Percentiles rank a stretch among this genome's conserved stretches.
Evolutionary conservation across 257 asterid genomes (phyloP).

Genomic region (Solanum rostratum): DNA sequence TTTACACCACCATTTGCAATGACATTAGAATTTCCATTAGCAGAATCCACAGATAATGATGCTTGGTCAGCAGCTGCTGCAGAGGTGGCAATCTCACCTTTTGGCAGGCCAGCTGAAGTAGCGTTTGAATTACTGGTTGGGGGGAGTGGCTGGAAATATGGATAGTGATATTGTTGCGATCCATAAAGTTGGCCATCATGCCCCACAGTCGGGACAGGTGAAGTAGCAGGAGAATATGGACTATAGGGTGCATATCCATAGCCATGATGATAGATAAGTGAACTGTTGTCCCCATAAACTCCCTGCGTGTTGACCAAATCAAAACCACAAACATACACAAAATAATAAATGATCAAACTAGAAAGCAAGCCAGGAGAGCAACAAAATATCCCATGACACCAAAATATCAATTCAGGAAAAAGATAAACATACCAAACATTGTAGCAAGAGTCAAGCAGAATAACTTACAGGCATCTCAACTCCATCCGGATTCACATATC

Average conservation of each 20-base stretch:
- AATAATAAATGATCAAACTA: background rate
- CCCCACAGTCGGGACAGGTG: constrained; percentile 55
- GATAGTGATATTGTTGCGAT: constrained; percentile 68
- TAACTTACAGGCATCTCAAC: constrained; percentile 36
- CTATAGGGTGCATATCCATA: constrained; percentile 56
- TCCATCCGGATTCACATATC: constrained; percentile 40
- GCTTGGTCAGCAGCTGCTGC: constrained; percentile 38
- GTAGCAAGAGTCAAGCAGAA: background rate
- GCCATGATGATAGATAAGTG: constrained; percentile 50
- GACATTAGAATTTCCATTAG: constrained; percentile 43
- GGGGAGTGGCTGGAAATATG: constrained; percentile 50
- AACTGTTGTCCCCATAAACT: constrained; percentile 55
- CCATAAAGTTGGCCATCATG: constrained; percentile 74
- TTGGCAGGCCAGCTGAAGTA: constrained; percentile 25
- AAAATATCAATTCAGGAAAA: background rate
- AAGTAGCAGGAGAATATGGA: constrained; percentile 59
- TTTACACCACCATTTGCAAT: constrained; percentile 36
- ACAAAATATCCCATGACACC: background rate
- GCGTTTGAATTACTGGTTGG: constrained; percentile 30
- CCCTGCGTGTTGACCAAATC: constrained; percentile 23
- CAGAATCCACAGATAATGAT: constrained; percentile 38
- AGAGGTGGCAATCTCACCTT: constrained; percentile 47
- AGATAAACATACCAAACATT: background rate
- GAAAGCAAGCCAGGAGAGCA: background rate
- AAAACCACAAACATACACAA: background rate